phyloP scores from a whole-genome alignment of 768 basidiomycete genomes.

The Tricholoma hemisulphureum region DNA sequence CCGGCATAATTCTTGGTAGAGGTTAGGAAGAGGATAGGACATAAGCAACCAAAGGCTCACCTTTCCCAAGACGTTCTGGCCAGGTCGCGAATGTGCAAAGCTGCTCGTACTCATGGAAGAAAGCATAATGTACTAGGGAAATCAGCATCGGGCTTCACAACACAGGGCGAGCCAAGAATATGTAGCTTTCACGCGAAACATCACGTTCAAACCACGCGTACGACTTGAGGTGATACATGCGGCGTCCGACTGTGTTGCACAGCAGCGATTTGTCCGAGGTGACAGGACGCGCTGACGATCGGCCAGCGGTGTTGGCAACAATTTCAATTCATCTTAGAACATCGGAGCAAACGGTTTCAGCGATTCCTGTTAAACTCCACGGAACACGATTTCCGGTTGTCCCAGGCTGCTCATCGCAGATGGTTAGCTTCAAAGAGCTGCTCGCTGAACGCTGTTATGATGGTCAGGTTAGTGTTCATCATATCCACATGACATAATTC shows the following conservation, averaged over 20 bases:
- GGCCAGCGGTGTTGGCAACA: conserved; percentile 3
- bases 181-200: conserved; percentile 19
- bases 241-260: conserved; percentile 26
- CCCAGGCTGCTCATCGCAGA: neutral
- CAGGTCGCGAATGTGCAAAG: conserved; percentile 17
- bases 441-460: neutral
- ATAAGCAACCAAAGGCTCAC: conserved; percentile 14
- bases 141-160: conserved; percentile 15
- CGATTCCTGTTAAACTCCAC: neutral
- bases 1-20: conserved; percentile 25
- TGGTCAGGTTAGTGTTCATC: neutral
- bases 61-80: conserved; percentile 19
- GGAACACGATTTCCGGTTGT: neutral
- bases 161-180: conserved; percentile 9
- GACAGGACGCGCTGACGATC: conserved; percentile 15
- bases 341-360: conserved; percentile 4
- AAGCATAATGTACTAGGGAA: conserved; percentile 23
- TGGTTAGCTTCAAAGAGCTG: neutral
- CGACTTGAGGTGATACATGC: conserved; percentile 42
- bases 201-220: conserved; percentile 27
- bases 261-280: conserved; percentile 17
- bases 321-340: conserved; percentile 12
- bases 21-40: conserved; percentile 2
- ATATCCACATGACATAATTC: neutral
- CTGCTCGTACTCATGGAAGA: conserved; percentile 20